Base-by-base conservation (phyloP, 1,284 basidiomycete species). In the Papiliotrema fonsecae region DNA sequence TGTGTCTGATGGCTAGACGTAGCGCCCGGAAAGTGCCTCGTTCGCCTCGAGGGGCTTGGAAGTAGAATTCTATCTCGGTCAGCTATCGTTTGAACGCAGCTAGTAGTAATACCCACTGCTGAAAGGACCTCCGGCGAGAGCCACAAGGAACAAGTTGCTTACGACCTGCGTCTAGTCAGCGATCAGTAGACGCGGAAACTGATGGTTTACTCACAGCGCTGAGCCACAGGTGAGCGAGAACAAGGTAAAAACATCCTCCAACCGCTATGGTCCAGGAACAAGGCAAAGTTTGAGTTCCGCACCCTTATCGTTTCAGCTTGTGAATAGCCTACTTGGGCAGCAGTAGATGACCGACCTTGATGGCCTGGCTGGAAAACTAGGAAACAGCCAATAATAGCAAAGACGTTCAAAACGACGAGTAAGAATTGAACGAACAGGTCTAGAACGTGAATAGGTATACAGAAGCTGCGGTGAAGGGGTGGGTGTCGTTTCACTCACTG, bases 361-460 rank as follows among this genome's bases (percentile, higher is more conserved):
- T 45, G 43, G n/a, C n/a, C n/a, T n/a, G 43, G 43, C 43, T 37
- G 44, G 36, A 37, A 37, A 21, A 21, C 21, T 11, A 37, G 24
- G 35, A 46, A 37, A 4, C 10, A 13, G 34, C 22, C 44, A 10
- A 46, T 4, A 7, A 18, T 36, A 4, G 44, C 34, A 22, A 38
- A 21, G 25, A 46, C 38, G 26, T 46, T 46, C 6, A 36, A 16
- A 7, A 36, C 13, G 21, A 11, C 24, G 24, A 45, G 32, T 9
- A 27, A 11, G 26, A 26, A 13, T 27, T 45, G 43, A 10, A 34
- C 16, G 30, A 45, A 10, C 11, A 45, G 43, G 18, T 6, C 43
- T 45, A 27, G 22, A 37, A 6, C 32, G 16, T 16, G 7, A 30
- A 31, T n/a, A n/a, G n/a, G n/a, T n/a, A n/a, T n/a, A 14, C 31